phyloP scores from a whole-genome alignment of 164 flowering plant genomes.

The Houttuynia cordata region DNA sequence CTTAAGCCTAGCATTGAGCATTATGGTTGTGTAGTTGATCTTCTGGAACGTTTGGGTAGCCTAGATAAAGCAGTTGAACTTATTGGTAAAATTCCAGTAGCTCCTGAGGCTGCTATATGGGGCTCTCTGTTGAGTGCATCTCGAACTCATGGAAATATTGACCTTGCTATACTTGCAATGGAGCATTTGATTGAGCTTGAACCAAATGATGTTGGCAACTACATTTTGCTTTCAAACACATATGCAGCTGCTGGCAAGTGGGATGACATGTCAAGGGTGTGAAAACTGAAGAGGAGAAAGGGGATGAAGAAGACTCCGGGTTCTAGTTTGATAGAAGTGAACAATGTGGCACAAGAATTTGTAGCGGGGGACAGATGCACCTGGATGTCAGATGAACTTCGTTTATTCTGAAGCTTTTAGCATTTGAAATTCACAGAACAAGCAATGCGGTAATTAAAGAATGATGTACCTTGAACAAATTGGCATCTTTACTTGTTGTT shows the following conservation, averaged over 20 bases:
- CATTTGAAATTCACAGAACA: slow-evolving; percentile 1
- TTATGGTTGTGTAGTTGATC: slow-evolving; percentile 27
- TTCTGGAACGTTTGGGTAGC: slow-evolving; percentile 20
- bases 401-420: slow-evolving; percentile 11
- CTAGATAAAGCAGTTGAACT: slow-evolving; percentile 19
- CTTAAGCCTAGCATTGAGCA: slow-evolving; percentile 23
- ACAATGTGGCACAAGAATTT: slow-evolving; percentile 20
- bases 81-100: slow-evolving; percentile 14
- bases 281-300: slow-evolving; percentile 17
- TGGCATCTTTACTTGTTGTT: not conserved
- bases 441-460: not conserved
- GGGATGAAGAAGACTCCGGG: slow-evolving; percentile 23
- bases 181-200: slow-evolving; percentile 21
- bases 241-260: slow-evolving; percentile 16
- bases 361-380: slow-evolving; percentile 17
- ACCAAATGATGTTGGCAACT: slow-evolving; percentile 20
- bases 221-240: slow-evolving; percentile 19
- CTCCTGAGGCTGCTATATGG: slow-evolving; percentile 23
- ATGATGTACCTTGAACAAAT: not conserved
- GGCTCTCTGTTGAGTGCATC: slow-evolving; percentile 24
- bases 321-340: slow-evolving; percentile 24
- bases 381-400: slow-evolving; percentile 10
- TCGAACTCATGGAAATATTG: slow-evolving; percentile 16
- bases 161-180: slow-evolving; percentile 16
- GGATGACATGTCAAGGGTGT: slow-evolving; percentile 22